Evolutionary conservation across 257 asterid species (phyloP).

Genomic region (Solanum sitiens): DNA sequence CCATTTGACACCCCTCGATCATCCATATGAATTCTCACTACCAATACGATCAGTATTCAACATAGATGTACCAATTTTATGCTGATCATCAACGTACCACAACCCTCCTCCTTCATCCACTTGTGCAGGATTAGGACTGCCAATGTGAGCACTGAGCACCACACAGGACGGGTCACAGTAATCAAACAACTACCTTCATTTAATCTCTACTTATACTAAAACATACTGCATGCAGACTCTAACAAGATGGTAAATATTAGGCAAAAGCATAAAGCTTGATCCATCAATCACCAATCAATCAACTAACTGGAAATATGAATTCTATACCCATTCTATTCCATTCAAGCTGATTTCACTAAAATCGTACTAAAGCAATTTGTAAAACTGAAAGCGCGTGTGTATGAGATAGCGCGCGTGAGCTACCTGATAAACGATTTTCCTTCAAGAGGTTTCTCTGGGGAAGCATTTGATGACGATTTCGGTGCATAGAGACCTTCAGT

Average conservation of each 20-base stretch:
- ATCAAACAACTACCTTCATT: not conserved
- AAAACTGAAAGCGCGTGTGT: not conserved
- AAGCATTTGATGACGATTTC: not conserved
- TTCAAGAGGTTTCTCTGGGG: slow-evolving; percentile 1
- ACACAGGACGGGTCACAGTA: not conserved
- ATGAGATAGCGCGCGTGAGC: not conserved
- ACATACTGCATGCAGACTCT: not conserved
- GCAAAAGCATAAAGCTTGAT: not conserved
- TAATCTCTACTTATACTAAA: not conserved
- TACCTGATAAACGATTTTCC: slow-evolving; percentile 22
- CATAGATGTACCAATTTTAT: not conserved
- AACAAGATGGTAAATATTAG: not conserved
- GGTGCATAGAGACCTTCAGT: slow-evolving; percentile 23
- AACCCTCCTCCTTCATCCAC: not conserved
- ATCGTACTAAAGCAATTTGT: not conserved
- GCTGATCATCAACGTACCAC: not conserved
- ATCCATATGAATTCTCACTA: not conserved
- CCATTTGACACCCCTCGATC: not conserved
- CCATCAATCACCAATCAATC: not conserved
- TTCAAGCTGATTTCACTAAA: not conserved
- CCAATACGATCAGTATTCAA: not conserved
- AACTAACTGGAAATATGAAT: not conserved
- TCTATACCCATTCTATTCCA: not conserved
- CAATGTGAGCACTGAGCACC: not conserved
- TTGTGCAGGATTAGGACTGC: not conserved